Evolutionary conservation across 805 yeast species (phyloP), one percentile per base, ranked within the genome.

Genomic region (Scheffersomyces coipomensis): DNA sequence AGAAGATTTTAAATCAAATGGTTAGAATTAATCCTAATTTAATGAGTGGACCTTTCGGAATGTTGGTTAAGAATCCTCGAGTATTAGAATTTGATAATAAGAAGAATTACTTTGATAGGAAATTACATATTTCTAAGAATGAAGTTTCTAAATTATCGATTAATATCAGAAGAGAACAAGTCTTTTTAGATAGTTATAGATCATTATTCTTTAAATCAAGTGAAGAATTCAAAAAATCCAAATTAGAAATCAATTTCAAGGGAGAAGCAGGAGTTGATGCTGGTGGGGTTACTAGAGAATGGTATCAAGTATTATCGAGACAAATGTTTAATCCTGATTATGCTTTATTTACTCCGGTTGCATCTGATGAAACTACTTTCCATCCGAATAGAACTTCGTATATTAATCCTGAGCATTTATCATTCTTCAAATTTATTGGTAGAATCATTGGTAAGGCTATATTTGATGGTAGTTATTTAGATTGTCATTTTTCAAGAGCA

Each of bases 251-350:
- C 30, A 75, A 76, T n/a, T 93, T 93, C 67, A 81, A 81, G 46
- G 96, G 96, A 1, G 99, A 93, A 61, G 85, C 85, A 39, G 99
- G 98, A 49, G 87, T 93, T 35, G 99, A 93, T 71, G 99, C 96
- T 3, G 99, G 99, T 49, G 99, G 99, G 29, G 83, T 93, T 12
- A 87, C 97, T 0, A 74, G 99, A 54, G 99, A 93, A 60, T 93
- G 99, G 99, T 90, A 84, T 55, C 97, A 90, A 58, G 96, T 90
- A 4, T 64, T 93, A 34, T 82, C 97, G 0, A 74, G 97, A 45
- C 97, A 91, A 58, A 90, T 93, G 88, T 88, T 93, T 66, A 89
- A 91, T 57, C 95, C 98, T 0, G 96, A 88, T 53, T 89, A 89
- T 65, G 97, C 96, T 0, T 66, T 93, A 45, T 93, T 91, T 58